Base-by-base conservation (phyloP, 345 rosid genomes). In the Arabis hirsuta region DNA sequence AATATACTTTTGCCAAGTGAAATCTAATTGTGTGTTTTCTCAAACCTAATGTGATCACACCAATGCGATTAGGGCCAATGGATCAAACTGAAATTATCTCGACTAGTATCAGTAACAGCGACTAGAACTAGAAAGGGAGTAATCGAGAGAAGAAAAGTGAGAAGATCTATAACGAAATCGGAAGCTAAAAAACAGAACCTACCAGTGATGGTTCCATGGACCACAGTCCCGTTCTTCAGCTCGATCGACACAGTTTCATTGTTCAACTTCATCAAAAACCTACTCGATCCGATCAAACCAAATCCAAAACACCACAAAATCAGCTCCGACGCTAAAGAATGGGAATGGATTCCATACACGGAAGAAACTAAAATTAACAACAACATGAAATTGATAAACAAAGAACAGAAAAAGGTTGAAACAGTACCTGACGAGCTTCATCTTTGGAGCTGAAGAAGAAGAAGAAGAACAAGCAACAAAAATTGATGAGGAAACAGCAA, bases 231-330 rank as follows among this genome's bases (percentile, higher is more conserved):
- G 29, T 95, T 95, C 85, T 95, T 90, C 76, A 95, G 92, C 84
- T 95, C 99, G 62, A 95, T 88, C 64, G 97, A 91, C 6, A 91
- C 96, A 50, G 96, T 91, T 79, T 91, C 99, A 56, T 95, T 95
- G 90, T 87, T 95, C 78, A 95, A 51, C 85, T 95, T 95, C 99
- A 95, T 95, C 93, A 95, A 78, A 76, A 95, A 91, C 96, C 96
- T 91, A 73, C 27, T 55, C 67, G 64, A 72, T 77, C 74, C 68
- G 69, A 41, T 38, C 3, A 43, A 41, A 19, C 19, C 10, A 36
- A 47, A 66, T 26, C 44, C 11, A 50, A 9, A 51, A 42, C 6
- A 45, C 38, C 52, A 31, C 14, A 24, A 9, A 47, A 5, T 47
- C 53, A 47, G 53, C 53, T 55, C 36, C 27, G 9, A 14, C 46